Evolutionary conservation across 2,329 filamentous ascomycete species (phyloP).

Genomic region (Tolypocladium cylindrosporum): DNA sequence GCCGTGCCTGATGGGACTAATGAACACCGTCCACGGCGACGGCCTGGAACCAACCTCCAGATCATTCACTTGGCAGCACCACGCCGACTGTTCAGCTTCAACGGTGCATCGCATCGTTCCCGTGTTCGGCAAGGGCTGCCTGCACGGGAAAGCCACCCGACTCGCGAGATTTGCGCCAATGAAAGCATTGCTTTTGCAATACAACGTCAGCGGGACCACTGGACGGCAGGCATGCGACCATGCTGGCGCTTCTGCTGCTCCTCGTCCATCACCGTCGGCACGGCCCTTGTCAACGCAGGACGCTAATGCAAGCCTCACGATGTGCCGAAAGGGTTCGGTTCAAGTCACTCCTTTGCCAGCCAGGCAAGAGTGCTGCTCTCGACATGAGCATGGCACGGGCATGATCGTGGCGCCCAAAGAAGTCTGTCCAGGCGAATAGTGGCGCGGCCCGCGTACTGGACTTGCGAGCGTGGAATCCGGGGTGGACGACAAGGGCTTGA

Average conservation of each 20-base stretch:
- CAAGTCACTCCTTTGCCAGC: not conserved
- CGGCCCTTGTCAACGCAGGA: conserved; percentile 1
- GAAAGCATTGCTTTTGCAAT: conserved; percentile 2
- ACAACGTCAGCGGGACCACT: not conserved
- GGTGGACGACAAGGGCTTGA: not conserved
- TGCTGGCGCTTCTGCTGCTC: not conserved
- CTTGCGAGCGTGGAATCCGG: not conserved
- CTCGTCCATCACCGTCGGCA: not conserved
- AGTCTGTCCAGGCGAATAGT: not conserved
- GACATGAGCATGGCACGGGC: not conserved
- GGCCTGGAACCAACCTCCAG: not conserved
- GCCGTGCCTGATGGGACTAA: not conserved
- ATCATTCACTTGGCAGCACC: not conserved
- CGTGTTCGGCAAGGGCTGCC: not conserved
- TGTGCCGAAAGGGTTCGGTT: conserved; percentile 1
- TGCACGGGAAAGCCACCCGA: not conserved
- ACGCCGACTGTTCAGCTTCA: not conserved
- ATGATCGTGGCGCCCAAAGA: not conserved
- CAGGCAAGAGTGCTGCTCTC: no score
- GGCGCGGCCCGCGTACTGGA: not conserved
- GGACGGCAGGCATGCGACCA: not conserved
- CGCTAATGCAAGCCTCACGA: conserved; percentile 9
- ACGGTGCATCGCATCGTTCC: not conserved
- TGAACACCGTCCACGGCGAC: not conserved
- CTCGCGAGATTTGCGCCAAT: not conserved